These are phyloP conservation scores for Bacidia gigantensis DNA, from an alignment of 495 filamentous ascomycete species.

Conservation along the genomic window DNA sequence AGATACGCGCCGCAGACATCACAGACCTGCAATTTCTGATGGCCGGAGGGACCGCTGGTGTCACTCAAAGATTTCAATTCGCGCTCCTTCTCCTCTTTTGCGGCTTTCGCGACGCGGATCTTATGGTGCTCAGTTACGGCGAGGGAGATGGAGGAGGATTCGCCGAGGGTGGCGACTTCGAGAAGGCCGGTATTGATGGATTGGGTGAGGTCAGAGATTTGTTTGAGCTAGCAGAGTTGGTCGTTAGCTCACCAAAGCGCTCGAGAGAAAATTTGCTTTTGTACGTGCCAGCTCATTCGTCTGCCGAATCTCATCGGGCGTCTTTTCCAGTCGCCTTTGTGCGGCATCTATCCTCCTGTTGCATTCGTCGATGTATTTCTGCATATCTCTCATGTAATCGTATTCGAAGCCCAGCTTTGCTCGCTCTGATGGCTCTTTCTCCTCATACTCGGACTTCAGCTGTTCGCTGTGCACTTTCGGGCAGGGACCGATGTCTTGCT, in stretches of 20 bases:
- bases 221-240: constrained; percentile 45
- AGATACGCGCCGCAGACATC: constrained; percentile 96
- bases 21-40: constrained; percentile 97
- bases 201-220: constrained; percentile 66
- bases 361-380: constrained; percentile 91
- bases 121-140: constrained; percentile 80
- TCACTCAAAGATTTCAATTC: constrained; percentile 87
- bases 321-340: constrained; percentile 88
- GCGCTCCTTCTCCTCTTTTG: constrained; percentile 72
- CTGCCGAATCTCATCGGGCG: constrained; percentile 91
- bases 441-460: constrained; percentile 77
- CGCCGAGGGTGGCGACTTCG: constrained; percentile 75
- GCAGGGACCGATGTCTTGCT: constrained; percentile 89
- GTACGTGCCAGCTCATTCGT: constrained; percentile 64
- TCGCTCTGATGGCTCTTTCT: constrained; percentile 43
- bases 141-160: constrained; percentile 62
- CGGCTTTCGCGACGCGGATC: constrained; percentile 61
- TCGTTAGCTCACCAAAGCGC: constrained; percentile 7
- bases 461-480: constrained; percentile 81
- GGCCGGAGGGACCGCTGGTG: constrained; percentile 78
- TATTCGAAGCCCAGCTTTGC: constrained; percentile 79
- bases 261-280: no score
- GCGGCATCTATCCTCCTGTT: constrained; percentile 84
- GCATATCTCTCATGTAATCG: constrained; percentile 92
- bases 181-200: constrained; percentile 71